phyloP scores from a whole-genome alignment of 2,329 filamentous ascomycete genomes.

The Cercospora zeina region DNA sequence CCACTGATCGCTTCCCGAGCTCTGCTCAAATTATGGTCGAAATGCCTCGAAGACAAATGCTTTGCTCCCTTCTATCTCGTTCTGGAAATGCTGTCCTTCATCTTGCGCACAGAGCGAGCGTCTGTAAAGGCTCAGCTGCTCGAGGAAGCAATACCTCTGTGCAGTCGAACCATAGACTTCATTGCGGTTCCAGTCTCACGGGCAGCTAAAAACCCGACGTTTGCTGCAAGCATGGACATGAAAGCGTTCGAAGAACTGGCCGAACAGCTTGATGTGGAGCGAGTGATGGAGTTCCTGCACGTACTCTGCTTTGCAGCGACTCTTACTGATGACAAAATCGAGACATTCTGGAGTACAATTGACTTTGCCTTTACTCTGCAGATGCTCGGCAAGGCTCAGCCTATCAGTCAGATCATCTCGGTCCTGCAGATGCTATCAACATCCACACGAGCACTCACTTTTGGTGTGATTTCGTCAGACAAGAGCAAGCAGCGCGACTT shows the following conservation, averaged over 20 bases:
- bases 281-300: conserved; percentile 67
- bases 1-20: conserved; percentile 65
- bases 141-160: conserved; percentile 54
- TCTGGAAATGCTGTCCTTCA: conserved; percentile 63
- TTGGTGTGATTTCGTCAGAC: conserved; percentile 65
- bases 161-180: conserved; percentile 52
- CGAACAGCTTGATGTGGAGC: conserved; percentile 63
- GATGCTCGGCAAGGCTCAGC: conserved; percentile 67
- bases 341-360: conserved; percentile 66
- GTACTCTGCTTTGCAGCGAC: conserved; percentile 59
- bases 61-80: conserved; percentile 66
- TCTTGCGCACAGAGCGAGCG: conserved; percentile 62
- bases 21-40: conserved; percentile 67
- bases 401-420: conserved; percentile 60
- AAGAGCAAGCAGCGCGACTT: conserved; percentile 39
- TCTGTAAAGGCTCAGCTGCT: conserved; percentile 62
- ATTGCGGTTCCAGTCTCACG: conserved; percentile 54
- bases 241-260: conserved; percentile 48
- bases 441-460: conserved; percentile 62
- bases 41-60: conserved; percentile 64
- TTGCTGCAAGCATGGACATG: conserved; percentile 28
- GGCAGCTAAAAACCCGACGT: conserved; percentile 40
- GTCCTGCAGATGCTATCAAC: conserved; percentile 68
- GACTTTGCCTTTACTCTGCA: conserved; percentile 66
- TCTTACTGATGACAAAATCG: conserved; percentile 44